Evolutionary conservation across 2,329 filamentous ascomycete genomes (phyloP).

Genomic region (Metarhizium album): DNA sequence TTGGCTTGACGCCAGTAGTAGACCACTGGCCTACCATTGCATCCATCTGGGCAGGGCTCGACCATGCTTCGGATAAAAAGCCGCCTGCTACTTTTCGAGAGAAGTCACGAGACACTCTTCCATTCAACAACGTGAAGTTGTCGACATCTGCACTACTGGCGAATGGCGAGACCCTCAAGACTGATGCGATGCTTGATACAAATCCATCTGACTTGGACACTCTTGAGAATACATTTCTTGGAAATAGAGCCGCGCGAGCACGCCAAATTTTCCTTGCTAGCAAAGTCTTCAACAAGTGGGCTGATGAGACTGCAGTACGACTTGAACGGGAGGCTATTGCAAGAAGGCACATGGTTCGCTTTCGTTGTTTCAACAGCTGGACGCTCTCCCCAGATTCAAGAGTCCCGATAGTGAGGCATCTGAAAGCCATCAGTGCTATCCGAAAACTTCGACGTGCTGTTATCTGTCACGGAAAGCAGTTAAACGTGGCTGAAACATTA

Average conservation of each 20-base stretch:
- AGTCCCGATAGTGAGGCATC: slow-evolving; percentile 18
- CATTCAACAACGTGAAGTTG: background rate
- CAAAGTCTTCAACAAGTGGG: slow-evolving; percentile 44
- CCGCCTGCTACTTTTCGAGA: background rate
- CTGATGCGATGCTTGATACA: background rate
- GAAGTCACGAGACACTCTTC: background rate
- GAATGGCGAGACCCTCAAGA: background rate
- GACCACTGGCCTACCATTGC: slow-evolving; percentile 12
- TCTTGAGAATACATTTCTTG: slow-evolving; percentile 12
- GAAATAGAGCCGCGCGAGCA: slow-evolving; percentile 47
- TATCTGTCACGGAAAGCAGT: slow-evolving; percentile 15
- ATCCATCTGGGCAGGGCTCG: background rate
- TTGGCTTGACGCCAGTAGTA: slow-evolving; percentile 8
- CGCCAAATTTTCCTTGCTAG: slow-evolving; percentile 50
- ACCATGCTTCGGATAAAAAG: background rate
- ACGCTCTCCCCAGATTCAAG: slow-evolving; percentile 21
- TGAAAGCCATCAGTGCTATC: slow-evolving; percentile 18
- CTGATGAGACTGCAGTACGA: slow-evolving; percentile 51
- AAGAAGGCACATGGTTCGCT: slow-evolving; percentile 58
- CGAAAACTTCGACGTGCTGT: slow-evolving; percentile 24
- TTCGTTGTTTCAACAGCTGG: slow-evolving; percentile 29
- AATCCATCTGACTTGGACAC: background rate
- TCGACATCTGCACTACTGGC: background rate
- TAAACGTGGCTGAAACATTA: slow-evolving; percentile 15
- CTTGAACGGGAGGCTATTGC: slow-evolving; percentile 56